Evolutionary conservation across 2,329 filamentous ascomycete genomes (phyloP).

Genomic region (Diaporthe vaccinii): DNA sequence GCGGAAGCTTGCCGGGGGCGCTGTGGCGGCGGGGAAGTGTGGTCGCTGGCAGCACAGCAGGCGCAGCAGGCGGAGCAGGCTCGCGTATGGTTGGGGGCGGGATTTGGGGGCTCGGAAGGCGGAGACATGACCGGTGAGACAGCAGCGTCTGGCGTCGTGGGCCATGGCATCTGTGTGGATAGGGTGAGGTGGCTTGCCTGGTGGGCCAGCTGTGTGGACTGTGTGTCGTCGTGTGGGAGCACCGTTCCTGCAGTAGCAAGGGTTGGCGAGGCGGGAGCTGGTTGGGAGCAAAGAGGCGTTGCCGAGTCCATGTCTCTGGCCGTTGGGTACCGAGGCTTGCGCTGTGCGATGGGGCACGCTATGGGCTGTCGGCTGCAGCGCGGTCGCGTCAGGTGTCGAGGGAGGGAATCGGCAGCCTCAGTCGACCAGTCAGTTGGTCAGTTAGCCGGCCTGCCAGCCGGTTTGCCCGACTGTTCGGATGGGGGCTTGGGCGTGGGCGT

Average conservation of each 20-base stretch:
- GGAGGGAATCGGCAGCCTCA: background rate
- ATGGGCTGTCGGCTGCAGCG: constrained; percentile 19
- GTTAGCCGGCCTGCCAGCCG: background rate
- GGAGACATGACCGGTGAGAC: constrained; percentile 16
- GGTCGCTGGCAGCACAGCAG: constrained; percentile 37
- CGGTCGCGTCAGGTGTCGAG: constrained; percentile 13
- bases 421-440: too few species aligned
- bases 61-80: constrained; percentile 32
- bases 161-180: constrained; percentile 31
- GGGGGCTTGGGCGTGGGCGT: background rate
- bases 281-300: constrained; percentile 1
- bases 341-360: constrained; percentile 18
- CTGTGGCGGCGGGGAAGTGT: constrained; percentile 29
- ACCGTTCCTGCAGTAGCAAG: constrained; percentile 29
- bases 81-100: constrained; percentile 15
- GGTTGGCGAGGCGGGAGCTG: constrained; percentile 22
- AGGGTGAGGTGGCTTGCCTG: constrained; percentile 45
- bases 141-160: constrained; percentile 4
- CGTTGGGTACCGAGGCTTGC: constrained; percentile 29
- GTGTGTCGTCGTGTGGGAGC: constrained; percentile 34
- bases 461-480: background rate
- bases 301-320: constrained; percentile 6
- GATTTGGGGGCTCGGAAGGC: constrained; percentile 6
- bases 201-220: constrained; percentile 44
- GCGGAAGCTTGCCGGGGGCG: constrained; percentile 21